Base-by-base conservation (phyloP, 2,329 filamentous ascomycete species). In the Raffaelea arxii region DNA sequence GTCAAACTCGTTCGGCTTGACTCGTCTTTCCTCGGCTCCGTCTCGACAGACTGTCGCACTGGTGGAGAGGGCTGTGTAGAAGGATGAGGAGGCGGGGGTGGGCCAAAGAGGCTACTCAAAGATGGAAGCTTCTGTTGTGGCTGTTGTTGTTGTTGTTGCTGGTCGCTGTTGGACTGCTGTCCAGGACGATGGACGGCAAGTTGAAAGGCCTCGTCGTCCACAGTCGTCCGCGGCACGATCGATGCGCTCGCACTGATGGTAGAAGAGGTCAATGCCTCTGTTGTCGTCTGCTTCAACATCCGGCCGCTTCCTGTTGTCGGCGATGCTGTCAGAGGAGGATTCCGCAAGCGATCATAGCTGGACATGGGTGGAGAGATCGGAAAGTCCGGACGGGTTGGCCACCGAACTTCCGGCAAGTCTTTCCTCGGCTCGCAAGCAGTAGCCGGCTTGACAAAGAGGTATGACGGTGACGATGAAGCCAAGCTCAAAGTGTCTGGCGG, bases 311-410 rank as follows among this genome's bases (percentile, higher is more conserved):
- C 38, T 30, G 46, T 37, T 1, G 48, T 43, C 18, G 41, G 25
- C 4, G 24, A 12, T 19, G 46, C 19, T 9, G 32, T 36, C 6
- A 36, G 32, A 19, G 12, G 49, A 46, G 25, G 25, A 36, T 7
- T 25, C 21, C 21, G 21, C 19, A n/a, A 39, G 24, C 24, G 53
- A 48, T 75, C 75, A 77, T 78, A 72, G 61, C 66, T 71, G 58
- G 74, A 74, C 76, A 78, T 79, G 54, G 72, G 71, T 59, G 74
- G 69, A 51, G 74, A 74, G 51, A 72, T 63, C 49, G 70, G 68
- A 49, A 62, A 60, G 51, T 61, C 59, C 43, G 63, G 63, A 44
- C 63, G 46, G 27, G 27, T 32, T 32, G 27, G 27, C 27, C n/a
- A n/a, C 27, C 27, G 27, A 10, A 32, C n/a, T 32, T 10, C n/a